phyloP scores from a whole-genome alignment of 345 rosid genomes.

The Sapria himalayana region DNA sequence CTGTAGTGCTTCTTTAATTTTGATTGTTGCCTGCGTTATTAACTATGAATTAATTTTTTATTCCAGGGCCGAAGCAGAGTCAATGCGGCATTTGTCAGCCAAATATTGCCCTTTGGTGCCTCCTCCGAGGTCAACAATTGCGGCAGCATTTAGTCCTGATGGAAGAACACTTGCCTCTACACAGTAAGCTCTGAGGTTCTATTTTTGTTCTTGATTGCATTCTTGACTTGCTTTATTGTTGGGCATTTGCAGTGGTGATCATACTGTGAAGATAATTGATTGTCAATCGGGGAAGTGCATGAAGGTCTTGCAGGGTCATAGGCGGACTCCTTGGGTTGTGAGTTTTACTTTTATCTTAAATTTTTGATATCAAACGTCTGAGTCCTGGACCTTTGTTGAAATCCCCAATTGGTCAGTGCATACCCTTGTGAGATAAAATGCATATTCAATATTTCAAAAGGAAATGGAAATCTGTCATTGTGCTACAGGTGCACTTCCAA shows the following conservation, averaged over 20 bases:
- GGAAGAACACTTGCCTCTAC: constrained; percentile 67
- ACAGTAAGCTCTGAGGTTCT: constrained; percentile 30
- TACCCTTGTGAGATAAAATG: no score
- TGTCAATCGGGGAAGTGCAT: constrained; percentile 77
- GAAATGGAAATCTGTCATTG: no score
- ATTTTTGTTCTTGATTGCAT: constrained; percentile 1
- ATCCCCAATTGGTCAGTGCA: no score
- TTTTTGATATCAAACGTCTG: no score
- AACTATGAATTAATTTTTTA: neutral
- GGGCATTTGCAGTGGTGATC: constrained; percentile 49
- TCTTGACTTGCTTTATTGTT: constrained; percentile 6
- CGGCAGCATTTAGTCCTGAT: constrained; percentile 73
- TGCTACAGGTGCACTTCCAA: no score
- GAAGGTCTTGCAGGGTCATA: constrained; percentile 82
- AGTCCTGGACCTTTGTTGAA: no score
- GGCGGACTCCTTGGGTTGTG: constrained; percentile 99
- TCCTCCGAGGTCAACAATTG: constrained; percentile 75
- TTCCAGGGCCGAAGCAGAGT: constrained; percentile 62
- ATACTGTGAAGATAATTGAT: constrained; percentile 77
- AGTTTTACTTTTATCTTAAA: constrained; percentile 17
- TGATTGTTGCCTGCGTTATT: neutral
- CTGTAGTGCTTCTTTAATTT: neutral
- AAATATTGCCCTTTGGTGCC: constrained; percentile 49
- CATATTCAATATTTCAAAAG: no score
- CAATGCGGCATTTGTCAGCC: constrained; percentile 44